These are phyloP conservation scores for Pyrenula massariospora DNA, from an alignment of 495 filamentous ascomycete species.

Conservation along the genomic window DNA sequence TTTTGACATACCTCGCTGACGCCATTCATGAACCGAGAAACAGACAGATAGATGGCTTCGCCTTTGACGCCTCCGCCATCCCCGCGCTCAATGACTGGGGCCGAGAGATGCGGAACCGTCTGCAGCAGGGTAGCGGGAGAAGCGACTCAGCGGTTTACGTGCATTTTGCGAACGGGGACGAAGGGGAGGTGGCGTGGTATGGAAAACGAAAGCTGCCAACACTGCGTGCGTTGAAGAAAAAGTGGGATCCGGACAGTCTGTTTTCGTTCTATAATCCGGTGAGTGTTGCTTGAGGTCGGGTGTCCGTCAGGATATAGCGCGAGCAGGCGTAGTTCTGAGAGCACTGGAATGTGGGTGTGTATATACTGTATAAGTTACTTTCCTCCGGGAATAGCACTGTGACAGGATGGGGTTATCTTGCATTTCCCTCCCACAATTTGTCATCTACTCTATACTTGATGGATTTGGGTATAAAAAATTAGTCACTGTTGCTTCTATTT, in stretches of 20 bases:
- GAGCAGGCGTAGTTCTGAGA: too few species aligned
- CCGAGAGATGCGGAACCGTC: slow-evolving; percentile 5
- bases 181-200: slow-evolving; percentile 17
- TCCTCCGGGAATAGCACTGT: too few species aligned
- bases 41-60: not conserved
- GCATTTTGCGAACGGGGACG: slow-evolving; percentile 28
- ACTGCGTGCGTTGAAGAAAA: slow-evolving; percentile 15
- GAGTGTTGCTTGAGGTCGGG: too few species aligned
- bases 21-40: not conserved
- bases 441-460: too few species aligned
- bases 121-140: slow-evolving; percentile 13
- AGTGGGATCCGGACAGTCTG: slow-evolving; percentile 20
- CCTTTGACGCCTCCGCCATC: not conserved
- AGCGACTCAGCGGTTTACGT: slow-evolving; percentile 15
- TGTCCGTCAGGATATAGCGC: too few species aligned
- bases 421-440: too few species aligned
- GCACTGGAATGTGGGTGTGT: too few species aligned
- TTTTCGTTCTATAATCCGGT: slow-evolving; percentile 7
- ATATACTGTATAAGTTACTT: too few species aligned
- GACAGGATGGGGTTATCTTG: too few species aligned
- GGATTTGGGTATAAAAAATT: too few species aligned
- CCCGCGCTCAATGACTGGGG: not conserved
- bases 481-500: too few species aligned
- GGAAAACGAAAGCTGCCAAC: slow-evolving; percentile 14
- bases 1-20: not conserved